These are phyloP conservation scores for Magnusiomyces suaveolens DNA, from an alignment of 1,139 yeast species.

Conservation along the genomic window DNA sequence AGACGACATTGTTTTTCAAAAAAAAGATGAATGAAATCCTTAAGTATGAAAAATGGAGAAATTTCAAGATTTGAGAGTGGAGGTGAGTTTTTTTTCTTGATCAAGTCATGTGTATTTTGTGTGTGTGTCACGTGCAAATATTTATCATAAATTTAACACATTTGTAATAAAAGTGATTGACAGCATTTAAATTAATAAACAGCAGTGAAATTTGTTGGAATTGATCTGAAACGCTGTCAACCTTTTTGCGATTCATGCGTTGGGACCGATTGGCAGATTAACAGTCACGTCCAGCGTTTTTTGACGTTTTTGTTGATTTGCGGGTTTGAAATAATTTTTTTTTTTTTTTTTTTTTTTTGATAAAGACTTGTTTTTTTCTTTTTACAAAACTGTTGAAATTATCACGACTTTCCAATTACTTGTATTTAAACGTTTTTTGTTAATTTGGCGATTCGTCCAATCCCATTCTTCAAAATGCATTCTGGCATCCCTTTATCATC, in stretches of 20 bases:
- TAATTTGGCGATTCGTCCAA: neutral
- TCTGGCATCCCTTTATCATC: neutral
- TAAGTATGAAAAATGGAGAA: neutral
- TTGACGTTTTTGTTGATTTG: slow-evolving; percentile 85
- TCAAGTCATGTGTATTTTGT: neutral
- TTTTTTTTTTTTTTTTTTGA: neutral
- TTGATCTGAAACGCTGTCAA: too few relatives aligned
- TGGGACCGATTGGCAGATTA: too few relatives aligned
- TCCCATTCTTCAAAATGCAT: neutral
- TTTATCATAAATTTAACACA: too few relatives aligned
- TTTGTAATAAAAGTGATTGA: neutral
- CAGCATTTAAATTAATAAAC: too few relatives aligned
- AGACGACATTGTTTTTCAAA: neutral
- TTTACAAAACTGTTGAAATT: too few relatives aligned
- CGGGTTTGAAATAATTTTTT: slow-evolving; percentile 45
- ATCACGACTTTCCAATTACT: too few relatives aligned
- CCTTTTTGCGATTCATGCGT: neutral
- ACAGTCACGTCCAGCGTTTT: slow-evolving; percentile 97
- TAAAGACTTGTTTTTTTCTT: too few relatives aligned
- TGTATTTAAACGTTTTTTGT: too few relatives aligned
- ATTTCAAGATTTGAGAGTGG: neutral
- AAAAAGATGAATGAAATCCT: neutral
- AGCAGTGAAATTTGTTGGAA: too few relatives aligned
- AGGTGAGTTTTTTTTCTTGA: neutral
- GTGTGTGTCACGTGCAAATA: neutral